Percentiles rank a stretch among this genome's conserved stretches.
These are phyloP conservation scores for Aquilaria sinensis DNA, from an alignment of 345 rosid species.

Conservation along the genomic window DNA sequence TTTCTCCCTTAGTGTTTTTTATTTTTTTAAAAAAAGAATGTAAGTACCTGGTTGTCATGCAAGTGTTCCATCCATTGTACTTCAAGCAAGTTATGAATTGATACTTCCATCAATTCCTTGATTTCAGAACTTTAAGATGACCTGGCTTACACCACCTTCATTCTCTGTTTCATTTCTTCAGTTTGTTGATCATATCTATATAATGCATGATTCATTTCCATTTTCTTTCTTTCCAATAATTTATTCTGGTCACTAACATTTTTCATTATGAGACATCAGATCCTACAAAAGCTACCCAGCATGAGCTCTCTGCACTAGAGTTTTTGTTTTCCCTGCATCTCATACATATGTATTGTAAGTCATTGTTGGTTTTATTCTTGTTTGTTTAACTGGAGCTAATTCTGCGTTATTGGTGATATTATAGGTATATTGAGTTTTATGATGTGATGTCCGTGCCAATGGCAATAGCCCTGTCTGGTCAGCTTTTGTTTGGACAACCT, in stretches of 20 bases:
- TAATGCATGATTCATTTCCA: constrained; percentile 8
- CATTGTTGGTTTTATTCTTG: constrained; percentile 13
- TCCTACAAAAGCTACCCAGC: constrained; percentile 69
- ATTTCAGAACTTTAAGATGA: too few species aligned
- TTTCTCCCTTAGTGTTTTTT: too few species aligned
- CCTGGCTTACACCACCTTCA: background rate
- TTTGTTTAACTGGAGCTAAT: constrained; percentile 27
- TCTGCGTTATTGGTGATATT: constrained; percentile 21
- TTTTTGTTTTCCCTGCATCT: constrained; percentile 56
- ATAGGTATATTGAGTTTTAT: constrained; percentile 94
- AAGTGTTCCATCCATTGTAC: too few species aligned
- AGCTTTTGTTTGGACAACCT: constrained; percentile 82
- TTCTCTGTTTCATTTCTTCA: background rate
- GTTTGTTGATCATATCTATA: constrained; percentile 3
- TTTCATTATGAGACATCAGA: constrained; percentile 50
- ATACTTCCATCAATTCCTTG: too few species aligned
- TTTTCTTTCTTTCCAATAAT: constrained; percentile 18
- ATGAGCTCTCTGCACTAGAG: constrained; percentile 59
- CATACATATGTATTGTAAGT: constrained; percentile 59
- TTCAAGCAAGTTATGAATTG: too few species aligned
- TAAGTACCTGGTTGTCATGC: too few species aligned
- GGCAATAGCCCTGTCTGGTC: constrained; percentile 96
- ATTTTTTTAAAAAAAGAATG: too few species aligned
- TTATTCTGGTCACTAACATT: constrained; percentile 38
- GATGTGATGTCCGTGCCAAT: constrained; percentile 93